A percentile compares a stretch with the other conserved stretches of the same genome.
These are phyloP conservation scores for Rhizopogon vulgaris DNA, from an alignment of 768 basidiomycete species.

Conservation along the genomic window DNA sequence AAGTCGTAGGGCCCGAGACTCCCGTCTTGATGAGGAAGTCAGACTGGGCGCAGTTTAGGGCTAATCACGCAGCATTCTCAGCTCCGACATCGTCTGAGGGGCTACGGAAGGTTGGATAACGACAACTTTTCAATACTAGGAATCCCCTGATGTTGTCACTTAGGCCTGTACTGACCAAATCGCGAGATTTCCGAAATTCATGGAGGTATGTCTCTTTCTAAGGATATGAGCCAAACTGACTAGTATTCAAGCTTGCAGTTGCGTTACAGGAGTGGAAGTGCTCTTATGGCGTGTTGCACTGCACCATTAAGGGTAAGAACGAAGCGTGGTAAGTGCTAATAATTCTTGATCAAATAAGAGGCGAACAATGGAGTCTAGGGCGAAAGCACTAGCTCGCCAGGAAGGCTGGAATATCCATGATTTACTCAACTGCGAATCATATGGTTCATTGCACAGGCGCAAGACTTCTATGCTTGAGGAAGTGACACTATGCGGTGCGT, in stretches of 20 bases:
- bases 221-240: not conserved
- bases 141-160: not conserved
- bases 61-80: conserved; percentile 2
- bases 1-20: conserved; percentile 16
- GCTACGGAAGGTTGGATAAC: not conserved
- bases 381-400: conserved; percentile 22
- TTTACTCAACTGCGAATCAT: conserved; percentile 35
- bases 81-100: not conserved
- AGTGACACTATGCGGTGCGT: conserved; percentile 32
- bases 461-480: conserved; percentile 35
- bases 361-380: conserved; percentile 28
- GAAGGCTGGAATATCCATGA: conserved; percentile 40
- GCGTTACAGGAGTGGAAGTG: conserved; percentile 22
- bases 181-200: conserved; percentile 5
- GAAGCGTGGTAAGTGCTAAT: conserved; percentile 11
- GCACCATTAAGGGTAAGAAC: conserved; percentile 5
- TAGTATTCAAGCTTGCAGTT: conserved; percentile 14
- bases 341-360: conserved; percentile 7
- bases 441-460: conserved; percentile 29
- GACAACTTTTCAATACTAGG: not conserved
- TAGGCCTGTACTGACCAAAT: conserved; percentile 5
- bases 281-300: conserved; percentile 7
- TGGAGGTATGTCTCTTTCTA: conserved; percentile 3
- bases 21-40: conserved; percentile 12
- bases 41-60: conserved; percentile 9